A percentile compares a stretch with the other conserved stretches of the same genome.
Evolutionary conservation across 139 green algal species (phyloP).

Genomic region (Ulvella scutata): DNA sequence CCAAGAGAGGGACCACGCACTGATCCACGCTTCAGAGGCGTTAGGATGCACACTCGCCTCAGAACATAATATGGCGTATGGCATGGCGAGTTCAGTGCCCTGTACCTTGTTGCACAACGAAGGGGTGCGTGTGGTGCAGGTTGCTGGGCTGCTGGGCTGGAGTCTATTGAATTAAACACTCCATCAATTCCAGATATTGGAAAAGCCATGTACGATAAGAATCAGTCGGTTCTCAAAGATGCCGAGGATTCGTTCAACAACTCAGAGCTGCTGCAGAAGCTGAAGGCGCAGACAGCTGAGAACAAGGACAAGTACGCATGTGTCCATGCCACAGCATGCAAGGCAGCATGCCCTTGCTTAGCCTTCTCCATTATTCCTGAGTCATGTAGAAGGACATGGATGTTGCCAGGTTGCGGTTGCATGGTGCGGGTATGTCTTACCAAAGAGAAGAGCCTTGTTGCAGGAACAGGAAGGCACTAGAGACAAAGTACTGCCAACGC

Average conservation of each 20-base stretch:
- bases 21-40: too few species aligned
- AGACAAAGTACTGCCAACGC: conserved; percentile 48
- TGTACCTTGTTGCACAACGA: too few species aligned
- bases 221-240: background rate
- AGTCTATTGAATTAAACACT: background rate
- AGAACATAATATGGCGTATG: background rate
- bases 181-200: background rate
- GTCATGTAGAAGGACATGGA: too few species aligned
- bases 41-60: too few species aligned
- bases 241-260: background rate
- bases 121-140: background rate
- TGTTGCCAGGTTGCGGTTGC: too few species aligned
- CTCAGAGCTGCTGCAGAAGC: background rate
- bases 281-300: background rate
- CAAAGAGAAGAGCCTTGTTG: too few species aligned
- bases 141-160: background rate
- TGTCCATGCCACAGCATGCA: too few species aligned
- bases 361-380: too few species aligned
- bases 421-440: too few species aligned
- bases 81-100: background rate
- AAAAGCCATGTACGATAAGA: background rate
- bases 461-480: conserved; percentile 28
- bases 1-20: too few species aligned
- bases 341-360: too few species aligned
- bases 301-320: background rate